phyloP scores from a whole-genome alignment of 192 early-diverging fungal genomes.

The Backusella tuberculispora region DNA sequence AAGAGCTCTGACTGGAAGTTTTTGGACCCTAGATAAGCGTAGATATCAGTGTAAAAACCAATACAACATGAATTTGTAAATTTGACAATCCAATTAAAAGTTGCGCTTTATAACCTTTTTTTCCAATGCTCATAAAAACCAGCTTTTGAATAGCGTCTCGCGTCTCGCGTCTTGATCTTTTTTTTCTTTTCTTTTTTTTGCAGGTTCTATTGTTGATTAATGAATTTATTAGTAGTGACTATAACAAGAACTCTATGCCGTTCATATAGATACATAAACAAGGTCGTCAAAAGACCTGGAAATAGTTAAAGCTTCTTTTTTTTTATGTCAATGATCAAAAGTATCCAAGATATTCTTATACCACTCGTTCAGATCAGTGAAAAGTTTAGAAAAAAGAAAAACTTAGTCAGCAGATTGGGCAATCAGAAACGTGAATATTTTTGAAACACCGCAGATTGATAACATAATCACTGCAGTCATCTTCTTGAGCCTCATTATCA shows the following conservation, averaged over 20 bases:
- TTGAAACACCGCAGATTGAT: no score
- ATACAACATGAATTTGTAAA: slow-evolving; percentile 3
- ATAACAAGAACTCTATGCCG: slow-evolving; percentile 15
- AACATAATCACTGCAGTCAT: no score
- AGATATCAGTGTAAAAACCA: neutral
- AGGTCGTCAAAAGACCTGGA: slow-evolving; percentile 6
- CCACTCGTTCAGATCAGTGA: neutral
- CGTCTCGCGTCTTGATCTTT: slow-evolving; percentile 7
- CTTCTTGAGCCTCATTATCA: no score
- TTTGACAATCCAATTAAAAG: slow-evolving; percentile 16
- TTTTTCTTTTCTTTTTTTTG: no score
- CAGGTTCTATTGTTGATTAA: slow-evolving; percentile 1
- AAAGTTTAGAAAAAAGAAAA: no score
- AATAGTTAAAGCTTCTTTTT: neutral
- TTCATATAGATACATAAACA: slow-evolving; percentile 16
- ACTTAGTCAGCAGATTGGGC: no score
- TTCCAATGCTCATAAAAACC: slow-evolving; percentile 6
- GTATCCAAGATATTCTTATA: slow-evolving; percentile 8
- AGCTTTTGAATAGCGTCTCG: slow-evolving; percentile 7
- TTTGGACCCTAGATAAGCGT: slow-evolving; percentile 8
- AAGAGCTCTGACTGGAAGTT: neutral
- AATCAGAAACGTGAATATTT: no score
- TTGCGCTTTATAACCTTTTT: neutral
- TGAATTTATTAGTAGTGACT: slow-evolving; percentile 18
- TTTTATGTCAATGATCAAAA: neutral